Conservation (phyloP, 306 rosid genomes). For the Rubus parviflorus region DNA sequence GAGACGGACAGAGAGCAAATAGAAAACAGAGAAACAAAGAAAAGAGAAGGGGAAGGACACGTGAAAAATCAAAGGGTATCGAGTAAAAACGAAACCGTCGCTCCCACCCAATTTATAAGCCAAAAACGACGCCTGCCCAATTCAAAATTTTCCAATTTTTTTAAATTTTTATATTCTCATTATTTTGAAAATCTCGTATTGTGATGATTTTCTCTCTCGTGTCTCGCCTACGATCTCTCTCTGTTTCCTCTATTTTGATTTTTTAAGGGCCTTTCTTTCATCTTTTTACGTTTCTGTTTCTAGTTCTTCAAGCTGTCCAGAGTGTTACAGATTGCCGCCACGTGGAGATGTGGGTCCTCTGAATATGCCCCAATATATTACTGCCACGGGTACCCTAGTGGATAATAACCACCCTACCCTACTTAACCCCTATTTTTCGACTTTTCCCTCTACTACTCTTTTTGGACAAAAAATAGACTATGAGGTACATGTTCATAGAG, state of each 20-base stretch:
- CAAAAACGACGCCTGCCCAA: slow-evolving; percentile 20
- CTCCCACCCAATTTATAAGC: slow-evolving; percentile 42
- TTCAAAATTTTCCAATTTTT: background rate
- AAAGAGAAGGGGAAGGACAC: slow-evolving; percentile 43
- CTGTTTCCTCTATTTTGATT: background rate
- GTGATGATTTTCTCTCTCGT: background rate
- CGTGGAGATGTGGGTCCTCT: slow-evolving; percentile 37
- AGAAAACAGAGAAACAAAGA: background rate
- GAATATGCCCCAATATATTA: slow-evolving; percentile 18
- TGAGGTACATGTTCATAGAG: background rate
- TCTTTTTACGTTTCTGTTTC: slow-evolving; percentile 2
- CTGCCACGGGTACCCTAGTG: slow-evolving; percentile 37
- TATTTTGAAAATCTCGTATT: background rate
- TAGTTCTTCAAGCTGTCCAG: slow-evolving; percentile 26
- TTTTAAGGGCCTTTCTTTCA: too few species aligned
- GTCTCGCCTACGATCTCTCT: slow-evolving; percentile 14
- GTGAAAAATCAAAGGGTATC: slow-evolving; percentile 37
- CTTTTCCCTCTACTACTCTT: background rate
- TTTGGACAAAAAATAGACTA: background rate
- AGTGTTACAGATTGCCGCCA: slow-evolving; percentile 27
- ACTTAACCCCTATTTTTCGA: background rate
- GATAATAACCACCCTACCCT: slow-evolving; percentile 33
- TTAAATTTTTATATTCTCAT: background rate
- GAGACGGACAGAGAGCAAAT: slow-evolving; percentile 3
- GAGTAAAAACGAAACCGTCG: slow-evolving; percentile 36